A percentile compares a stretch with the other conserved stretches of the same genome.
Evolutionary conservation across 2,329 filamentous ascomycete genomes (phyloP).

Genomic region (Penicillium sp.): DNA sequence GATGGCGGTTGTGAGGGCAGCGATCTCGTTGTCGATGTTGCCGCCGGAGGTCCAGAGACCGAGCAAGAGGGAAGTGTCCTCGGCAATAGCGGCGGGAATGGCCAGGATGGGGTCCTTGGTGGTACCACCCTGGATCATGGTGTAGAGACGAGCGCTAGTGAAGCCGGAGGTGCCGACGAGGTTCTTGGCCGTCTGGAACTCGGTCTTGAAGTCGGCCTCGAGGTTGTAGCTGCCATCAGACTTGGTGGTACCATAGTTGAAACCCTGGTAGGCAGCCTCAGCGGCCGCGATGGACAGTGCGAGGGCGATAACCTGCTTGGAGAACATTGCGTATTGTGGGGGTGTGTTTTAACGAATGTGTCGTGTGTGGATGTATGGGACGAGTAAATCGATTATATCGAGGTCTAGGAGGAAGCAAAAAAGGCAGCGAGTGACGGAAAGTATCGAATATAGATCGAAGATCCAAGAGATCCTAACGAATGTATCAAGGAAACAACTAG

Average conservation of each 20-base stretch:
- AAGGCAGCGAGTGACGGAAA: slow-evolving; percentile 12
- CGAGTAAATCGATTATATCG: background rate
- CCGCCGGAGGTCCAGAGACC: slow-evolving; percentile 81
- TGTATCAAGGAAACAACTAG: slow-evolving; percentile 17
- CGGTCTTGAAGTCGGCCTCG: slow-evolving; percentile 46
- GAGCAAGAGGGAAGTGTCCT: slow-evolving; percentile 75
- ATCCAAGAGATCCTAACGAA: slow-evolving; percentile 1
- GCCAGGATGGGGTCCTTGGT: slow-evolving; percentile 66
- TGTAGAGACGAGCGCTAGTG: slow-evolving; percentile 58
- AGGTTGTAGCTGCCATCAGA: slow-evolving; percentile 43
- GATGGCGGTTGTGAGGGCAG: slow-evolving; percentile 70
- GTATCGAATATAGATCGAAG: background rate
- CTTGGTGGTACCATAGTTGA: slow-evolving; percentile 51
- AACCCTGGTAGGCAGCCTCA: slow-evolving; percentile 46
- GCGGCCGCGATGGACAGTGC: slow-evolving; percentile 36
- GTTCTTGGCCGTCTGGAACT: slow-evolving; percentile 50
- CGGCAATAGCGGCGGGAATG: slow-evolving; percentile 80
- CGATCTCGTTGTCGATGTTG: slow-evolving; percentile 71
- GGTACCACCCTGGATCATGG: slow-evolving; percentile 63
- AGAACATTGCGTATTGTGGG: slow-evolving; percentile 32
- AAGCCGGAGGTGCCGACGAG: slow-evolving; percentile 45
- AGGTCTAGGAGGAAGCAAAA: slow-evolving; percentile 5
- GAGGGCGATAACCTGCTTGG: slow-evolving; percentile 35
- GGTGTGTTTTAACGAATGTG: slow-evolving; percentile 11
- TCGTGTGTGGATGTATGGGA: background rate